Evolutionary conservation across 1,284 basidiomycete genomes (phyloP).

Genomic region (Ganoderma boninense): DNA sequence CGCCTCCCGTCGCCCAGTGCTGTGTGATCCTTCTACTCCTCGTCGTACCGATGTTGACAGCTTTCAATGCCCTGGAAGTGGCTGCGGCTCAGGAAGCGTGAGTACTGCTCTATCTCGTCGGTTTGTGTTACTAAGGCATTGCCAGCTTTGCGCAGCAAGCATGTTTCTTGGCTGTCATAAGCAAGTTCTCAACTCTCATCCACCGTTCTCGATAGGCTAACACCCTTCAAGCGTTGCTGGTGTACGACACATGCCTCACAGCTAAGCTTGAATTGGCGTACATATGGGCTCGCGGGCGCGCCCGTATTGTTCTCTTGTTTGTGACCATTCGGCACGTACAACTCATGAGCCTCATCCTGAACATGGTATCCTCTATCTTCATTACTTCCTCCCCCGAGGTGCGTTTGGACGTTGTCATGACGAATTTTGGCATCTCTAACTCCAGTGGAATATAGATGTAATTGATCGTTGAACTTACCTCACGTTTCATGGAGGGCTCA

Average conservation of each 20-base stretch:
- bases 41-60: not conserved
- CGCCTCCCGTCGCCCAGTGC: no score
- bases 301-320: not conserved
- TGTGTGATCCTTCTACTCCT: no score
- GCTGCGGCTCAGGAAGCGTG: not conserved
- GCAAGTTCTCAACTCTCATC: not conserved
- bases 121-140: not conserved
- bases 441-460: not conserved
- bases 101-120: not conserved
- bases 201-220: no score
- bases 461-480: no score
- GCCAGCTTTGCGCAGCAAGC: not conserved
- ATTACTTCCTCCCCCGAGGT: not conserved
- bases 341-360: not conserved
- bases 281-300: constrained; percentile 2
- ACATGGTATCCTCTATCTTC: not conserved
- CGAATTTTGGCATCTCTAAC: not conserved
- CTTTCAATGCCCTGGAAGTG: not conserved
- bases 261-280: not conserved
- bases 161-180: not conserved
- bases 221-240: not conserved
- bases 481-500: no score
- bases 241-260: not conserved
- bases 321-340: not conserved
- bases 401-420: not conserved